These are phyloP conservation scores for Amanita molliuscula DNA, from an alignment of 768 basidiomycete genomes.

Conservation along the genomic window DNA sequence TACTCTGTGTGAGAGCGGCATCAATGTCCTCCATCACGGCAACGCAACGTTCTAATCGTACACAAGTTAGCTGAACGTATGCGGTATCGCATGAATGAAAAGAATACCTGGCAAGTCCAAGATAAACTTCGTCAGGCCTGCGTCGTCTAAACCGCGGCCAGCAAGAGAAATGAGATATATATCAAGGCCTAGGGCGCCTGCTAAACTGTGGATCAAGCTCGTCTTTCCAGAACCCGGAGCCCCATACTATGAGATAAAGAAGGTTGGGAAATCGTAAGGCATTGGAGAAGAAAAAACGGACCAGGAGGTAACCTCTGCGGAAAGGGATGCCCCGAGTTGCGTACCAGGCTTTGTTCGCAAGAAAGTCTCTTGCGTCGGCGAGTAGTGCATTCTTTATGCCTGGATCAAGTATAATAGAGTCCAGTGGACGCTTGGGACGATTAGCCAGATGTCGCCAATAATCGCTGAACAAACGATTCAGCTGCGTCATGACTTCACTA, in stretches of 20 bases:
- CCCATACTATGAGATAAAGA: constrained; percentile 33
- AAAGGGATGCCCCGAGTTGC: constrained; percentile 70
- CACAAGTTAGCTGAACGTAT: neutral
- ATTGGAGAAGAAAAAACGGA: neutral
- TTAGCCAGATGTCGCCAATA: constrained; percentile 46
- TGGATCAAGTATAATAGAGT: constrained; percentile 61
- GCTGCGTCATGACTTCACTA: neutral
- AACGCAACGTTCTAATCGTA: constrained; percentile 42
- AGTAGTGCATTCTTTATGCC: constrained; percentile 57
- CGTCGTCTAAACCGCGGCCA: constrained; percentile 47
- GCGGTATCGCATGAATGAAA: neutral
- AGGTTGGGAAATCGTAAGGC: neutral
- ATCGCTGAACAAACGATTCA: constrained; percentile 11
- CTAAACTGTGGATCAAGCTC: constrained; percentile 54
- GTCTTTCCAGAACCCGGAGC: constrained; percentile 68
- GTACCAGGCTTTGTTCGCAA: constrained; percentile 65
- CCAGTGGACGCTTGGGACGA: constrained; percentile 54
- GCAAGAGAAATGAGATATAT: constrained; percentile 59
- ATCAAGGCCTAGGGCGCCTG: constrained; percentile 59
- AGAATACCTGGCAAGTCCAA: constrained; percentile 40
- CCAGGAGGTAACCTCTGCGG: constrained; percentile 67
- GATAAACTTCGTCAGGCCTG: constrained; percentile 38
- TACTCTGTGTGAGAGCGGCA: constrained; percentile 47
- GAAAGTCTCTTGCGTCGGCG: constrained; percentile 62
- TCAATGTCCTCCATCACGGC: constrained; percentile 82